Evolutionary conservation across 208 protist genomes (phyloP).

Genomic region (Leishmania arabica): DNA sequence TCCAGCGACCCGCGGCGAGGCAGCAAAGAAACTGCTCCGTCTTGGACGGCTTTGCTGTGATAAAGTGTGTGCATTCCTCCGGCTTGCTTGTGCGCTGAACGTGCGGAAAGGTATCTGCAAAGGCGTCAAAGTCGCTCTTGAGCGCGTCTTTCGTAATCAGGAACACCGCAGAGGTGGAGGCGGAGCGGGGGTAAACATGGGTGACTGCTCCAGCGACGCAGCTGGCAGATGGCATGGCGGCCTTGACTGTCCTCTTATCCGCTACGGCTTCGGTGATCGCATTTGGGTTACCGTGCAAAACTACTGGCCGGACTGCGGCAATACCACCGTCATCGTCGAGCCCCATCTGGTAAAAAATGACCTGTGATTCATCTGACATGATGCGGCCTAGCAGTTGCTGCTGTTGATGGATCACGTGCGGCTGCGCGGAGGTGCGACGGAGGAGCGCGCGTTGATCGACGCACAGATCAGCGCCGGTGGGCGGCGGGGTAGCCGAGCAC

Average conservation of each 20-base stretch:
- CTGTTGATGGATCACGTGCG: background rate
- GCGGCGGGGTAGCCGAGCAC: background rate
- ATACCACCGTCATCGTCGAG: background rate
- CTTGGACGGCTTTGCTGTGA: slow-evolving; percentile 59
- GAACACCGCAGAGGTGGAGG: slow-evolving; percentile 15
- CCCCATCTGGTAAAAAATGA: slow-evolving; percentile 32
- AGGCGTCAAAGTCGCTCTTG: slow-evolving; percentile 17
- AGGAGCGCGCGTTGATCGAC: slow-evolving; percentile 99
- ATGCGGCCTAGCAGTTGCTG: slow-evolving; percentile 9
- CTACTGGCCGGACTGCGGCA: background rate
- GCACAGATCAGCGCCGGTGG: slow-evolving; percentile 96
- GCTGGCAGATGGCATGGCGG: background rate
- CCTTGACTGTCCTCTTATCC: background rate
- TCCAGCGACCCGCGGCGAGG: slow-evolving; percentile 65
- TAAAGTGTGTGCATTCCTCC: slow-evolving; percentile 76
- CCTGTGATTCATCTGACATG: slow-evolving; percentile 28
- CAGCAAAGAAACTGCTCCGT: slow-evolving; percentile 67
- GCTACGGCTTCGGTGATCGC: slow-evolving; percentile 94
- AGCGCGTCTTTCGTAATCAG: slow-evolving; percentile 29
- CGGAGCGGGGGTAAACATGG: slow-evolving; percentile 8
- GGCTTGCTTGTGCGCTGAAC: slow-evolving; percentile 29
- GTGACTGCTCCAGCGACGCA: background rate
- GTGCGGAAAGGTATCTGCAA: slow-evolving; percentile 15
- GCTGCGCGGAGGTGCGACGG: slow-evolving; percentile 95
- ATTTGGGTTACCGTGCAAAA: background rate